These are phyloP conservation scores for Paramyrothecium sp. DNA, from an alignment of 2,329 filamentous ascomycete species.

Conservation along the genomic window DNA sequence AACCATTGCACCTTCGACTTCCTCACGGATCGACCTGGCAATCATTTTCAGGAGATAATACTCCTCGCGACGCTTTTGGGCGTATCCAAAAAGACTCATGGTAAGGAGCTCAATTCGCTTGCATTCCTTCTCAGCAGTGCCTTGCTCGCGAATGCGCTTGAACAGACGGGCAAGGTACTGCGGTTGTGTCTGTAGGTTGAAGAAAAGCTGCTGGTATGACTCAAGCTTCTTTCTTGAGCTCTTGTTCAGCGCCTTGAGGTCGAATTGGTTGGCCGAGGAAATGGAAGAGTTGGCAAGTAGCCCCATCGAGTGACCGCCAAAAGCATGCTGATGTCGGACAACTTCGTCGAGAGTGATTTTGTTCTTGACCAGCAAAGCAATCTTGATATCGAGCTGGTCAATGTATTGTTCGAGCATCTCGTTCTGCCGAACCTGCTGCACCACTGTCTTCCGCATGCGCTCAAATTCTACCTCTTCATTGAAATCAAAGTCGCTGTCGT, in stretches of 20 bases:
- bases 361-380: conserved; percentile 96
- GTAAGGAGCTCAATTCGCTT: conserved; percentile 91
- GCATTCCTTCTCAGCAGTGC: conserved; percentile 84
- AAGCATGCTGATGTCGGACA: conserved; percentile 93
- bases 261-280: conserved; percentile 85
- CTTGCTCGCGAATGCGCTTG: conserved; percentile 77
- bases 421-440: conserved; percentile 95
- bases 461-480: conserved; percentile 99
- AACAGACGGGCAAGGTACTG: conserved; percentile 91
- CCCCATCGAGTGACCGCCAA: conserved; percentile 82
- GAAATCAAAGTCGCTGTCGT: conserved; percentile 98
- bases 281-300: conserved; percentile 88
- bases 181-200: conserved; percentile 93
- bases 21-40: conserved; percentile 77
- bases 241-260: conserved; percentile 96
- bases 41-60: conserved; percentile 94
- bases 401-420: conserved; percentile 98
- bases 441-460: conserved; percentile 88
- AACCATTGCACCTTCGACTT: conserved; percentile 70
- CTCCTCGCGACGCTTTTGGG: conserved; percentile 93
- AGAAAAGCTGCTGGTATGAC: conserved; percentile 96
- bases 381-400: conserved; percentile 98
- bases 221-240: conserved; percentile 93
- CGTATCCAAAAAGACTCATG: conserved; percentile 96
- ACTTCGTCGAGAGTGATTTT: conserved; percentile 99